Evolutionary conservation across 179 eudicot species (phyloP).

Genomic region (Nepenthes alata): DNA sequence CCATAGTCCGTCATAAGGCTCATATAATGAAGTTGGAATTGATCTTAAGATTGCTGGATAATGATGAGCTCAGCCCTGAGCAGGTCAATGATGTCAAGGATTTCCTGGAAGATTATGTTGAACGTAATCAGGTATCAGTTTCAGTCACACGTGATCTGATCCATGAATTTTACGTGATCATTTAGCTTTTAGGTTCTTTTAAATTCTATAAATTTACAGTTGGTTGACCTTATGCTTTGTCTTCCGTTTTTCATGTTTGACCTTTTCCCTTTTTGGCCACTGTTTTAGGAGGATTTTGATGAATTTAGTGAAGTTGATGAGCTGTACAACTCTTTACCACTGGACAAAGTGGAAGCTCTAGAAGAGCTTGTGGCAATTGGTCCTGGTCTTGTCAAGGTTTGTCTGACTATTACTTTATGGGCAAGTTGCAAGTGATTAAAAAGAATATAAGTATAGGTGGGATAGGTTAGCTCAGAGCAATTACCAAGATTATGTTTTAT

Average conservation of each 20-base stretch:
- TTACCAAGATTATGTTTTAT: no score
- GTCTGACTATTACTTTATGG: neutral
- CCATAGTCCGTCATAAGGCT: slow-evolving; percentile 90
- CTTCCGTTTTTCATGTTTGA: neutral
- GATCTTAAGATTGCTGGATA: slow-evolving; percentile 81
- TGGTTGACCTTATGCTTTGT: neutral
- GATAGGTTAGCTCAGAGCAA: no score
- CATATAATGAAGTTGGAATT: slow-evolving; percentile 92
- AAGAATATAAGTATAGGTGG: no score
- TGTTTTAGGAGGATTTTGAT: slow-evolving; percentile 81
- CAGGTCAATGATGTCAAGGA: slow-evolving; percentile 93
- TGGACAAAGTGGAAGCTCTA: slow-evolving; percentile 89
- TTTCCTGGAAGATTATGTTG: slow-evolving; percentile 90
- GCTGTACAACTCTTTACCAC: slow-evolving; percentile 68
- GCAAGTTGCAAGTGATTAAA: no score
- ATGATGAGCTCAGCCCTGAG: slow-evolving; percentile 94
- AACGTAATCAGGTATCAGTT: slow-evolving; percentile 83
- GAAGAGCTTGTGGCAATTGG: slow-evolving; percentile 83
- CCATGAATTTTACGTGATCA: neutral
- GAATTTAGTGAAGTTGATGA: slow-evolving; percentile 93
- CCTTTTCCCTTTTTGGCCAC: neutral
- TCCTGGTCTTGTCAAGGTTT: slow-evolving; percentile 76
- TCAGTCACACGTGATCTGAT: no score
- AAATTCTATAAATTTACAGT: neutral
- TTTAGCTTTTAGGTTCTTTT: neutral